phyloP scores from a whole-genome alignment of 2,329 filamentous ascomycete species.

The Arthrobotrys musiformis region DNA sequence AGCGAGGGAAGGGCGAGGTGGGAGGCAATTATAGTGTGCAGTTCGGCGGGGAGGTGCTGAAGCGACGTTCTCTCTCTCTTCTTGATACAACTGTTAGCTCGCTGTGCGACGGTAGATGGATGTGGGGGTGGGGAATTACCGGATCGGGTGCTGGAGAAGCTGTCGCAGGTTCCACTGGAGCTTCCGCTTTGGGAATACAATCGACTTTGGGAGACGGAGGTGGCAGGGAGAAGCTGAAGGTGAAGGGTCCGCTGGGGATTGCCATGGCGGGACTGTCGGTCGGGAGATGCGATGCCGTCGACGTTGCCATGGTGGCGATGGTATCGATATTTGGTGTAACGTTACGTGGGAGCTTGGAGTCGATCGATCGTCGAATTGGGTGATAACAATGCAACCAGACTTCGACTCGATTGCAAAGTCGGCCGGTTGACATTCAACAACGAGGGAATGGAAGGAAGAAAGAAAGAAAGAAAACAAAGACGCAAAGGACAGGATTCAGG shows the following conservation, averaged over 20 bases:
- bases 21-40: slow-evolving; percentile 39
- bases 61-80: slow-evolving; percentile 3
- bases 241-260: slow-evolving; percentile 17
- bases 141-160: too few species aligned
- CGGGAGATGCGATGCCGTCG: background rate
- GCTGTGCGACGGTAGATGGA: background rate
- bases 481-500: background rate
- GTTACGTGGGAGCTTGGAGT: background rate
- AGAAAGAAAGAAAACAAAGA: too few species aligned
- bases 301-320: background rate
- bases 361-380: too few species aligned
- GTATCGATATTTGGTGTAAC: too few species aligned
- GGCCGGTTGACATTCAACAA: too few species aligned
- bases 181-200: too few species aligned
- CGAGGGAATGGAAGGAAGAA: too few species aligned
- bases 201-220: background rate
- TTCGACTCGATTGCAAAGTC: too few species aligned
- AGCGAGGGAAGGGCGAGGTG: slow-evolving; percentile 11
- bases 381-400: too few species aligned
- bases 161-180: too few species aligned
- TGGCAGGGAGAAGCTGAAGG: slow-evolving; percentile 24
- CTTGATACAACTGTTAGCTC: too few species aligned
- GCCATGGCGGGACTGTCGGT: background rate
- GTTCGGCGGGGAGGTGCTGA: slow-evolving; percentile 40
- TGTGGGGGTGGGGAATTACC: background rate